Evolutionary conservation across 108 stramenopile genomes (phyloP).

Genomic region (Cyclotella sp.): DNA sequence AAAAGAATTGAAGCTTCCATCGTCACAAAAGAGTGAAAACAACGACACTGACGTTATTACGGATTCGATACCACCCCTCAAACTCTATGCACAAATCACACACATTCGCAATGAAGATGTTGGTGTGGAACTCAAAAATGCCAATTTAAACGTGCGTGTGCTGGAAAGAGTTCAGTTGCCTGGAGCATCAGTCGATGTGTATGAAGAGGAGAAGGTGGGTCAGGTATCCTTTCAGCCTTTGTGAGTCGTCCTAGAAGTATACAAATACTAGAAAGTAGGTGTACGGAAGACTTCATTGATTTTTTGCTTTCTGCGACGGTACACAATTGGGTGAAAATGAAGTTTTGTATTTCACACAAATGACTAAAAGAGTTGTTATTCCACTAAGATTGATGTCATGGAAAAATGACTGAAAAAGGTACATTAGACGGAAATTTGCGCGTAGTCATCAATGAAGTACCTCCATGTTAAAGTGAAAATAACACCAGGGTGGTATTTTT

Average conservation of each 20-base stretch:
- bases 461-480: too few relatives aligned
- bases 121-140: conserved; percentile 45
- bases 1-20: conserved; percentile 61
- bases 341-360: too few relatives aligned
- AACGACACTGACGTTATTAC: conserved; percentile 24
- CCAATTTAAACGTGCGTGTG: conserved; percentile 47
- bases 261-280: too few relatives aligned
- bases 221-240: conserved; percentile 62
- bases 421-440: too few relatives aligned
- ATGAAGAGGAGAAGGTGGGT: conserved; percentile 75
- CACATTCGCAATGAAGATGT: conserved; percentile 72
- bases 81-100: conserved; percentile 77
- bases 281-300: too few relatives aligned
- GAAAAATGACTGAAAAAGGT: too few relatives aligned
- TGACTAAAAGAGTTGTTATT: too few relatives aligned
- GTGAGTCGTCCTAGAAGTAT: conserved; percentile 1
- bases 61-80: conserved; percentile 71
- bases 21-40: conserved; percentile 6
- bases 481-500: too few relatives aligned
- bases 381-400: too few relatives aligned
- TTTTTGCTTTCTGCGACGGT: too few relatives aligned
- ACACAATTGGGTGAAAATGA: too few relatives aligned
- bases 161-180: conserved; percentile 69
- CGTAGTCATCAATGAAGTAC: too few relatives aligned
- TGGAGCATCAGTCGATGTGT: conserved; percentile 74